Conservation (phyloP, 805 yeast genomes). For the Kodamaea fukazawae region DNA sequence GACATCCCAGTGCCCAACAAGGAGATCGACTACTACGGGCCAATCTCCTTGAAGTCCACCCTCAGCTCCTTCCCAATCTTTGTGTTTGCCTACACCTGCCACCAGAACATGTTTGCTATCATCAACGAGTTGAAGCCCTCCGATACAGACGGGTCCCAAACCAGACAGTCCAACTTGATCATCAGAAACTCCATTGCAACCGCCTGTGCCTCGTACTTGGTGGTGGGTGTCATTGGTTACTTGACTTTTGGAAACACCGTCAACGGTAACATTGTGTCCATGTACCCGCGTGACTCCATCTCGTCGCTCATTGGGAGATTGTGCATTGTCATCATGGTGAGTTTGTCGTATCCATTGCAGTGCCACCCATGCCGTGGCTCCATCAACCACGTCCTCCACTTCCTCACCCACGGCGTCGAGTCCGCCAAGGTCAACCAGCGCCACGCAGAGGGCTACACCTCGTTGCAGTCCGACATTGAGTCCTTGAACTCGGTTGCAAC, state of each 20-base stretch:
- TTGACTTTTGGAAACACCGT: slow-evolving; percentile 67
- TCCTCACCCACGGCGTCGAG: slow-evolving; percentile 37
- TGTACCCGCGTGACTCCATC: slow-evolving; percentile 55
- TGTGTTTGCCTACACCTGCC: slow-evolving; percentile 79
- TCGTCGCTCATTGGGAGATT: slow-evolving; percentile 55
- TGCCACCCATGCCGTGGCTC: slow-evolving; percentile 81
- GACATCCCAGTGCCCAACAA: slow-evolving; percentile 17
- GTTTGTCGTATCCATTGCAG: slow-evolving; percentile 74
- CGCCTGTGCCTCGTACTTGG: slow-evolving; percentile 55
- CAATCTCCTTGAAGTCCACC: slow-evolving; percentile 36
- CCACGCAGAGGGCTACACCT: slow-evolving; percentile 22
- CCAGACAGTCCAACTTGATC: slow-evolving; percentile 48
- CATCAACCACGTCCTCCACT: slow-evolving; percentile 60
- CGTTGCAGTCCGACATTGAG: slow-evolving; percentile 27
- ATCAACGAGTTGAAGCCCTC: slow-evolving; percentile 58
- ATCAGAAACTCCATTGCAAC: slow-evolving; percentile 52
- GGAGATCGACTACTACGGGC: slow-evolving; percentile 35
- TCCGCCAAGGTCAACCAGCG: slow-evolving; percentile 19
- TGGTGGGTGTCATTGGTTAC: slow-evolving; percentile 70
- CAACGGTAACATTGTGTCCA: slow-evolving; percentile 64
- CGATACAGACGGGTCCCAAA: slow-evolving; percentile 36
- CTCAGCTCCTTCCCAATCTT: slow-evolving; percentile 69
- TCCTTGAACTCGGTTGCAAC: slow-evolving; percentile 17
- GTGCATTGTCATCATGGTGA: slow-evolving; percentile 66
- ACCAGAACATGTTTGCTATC: slow-evolving; percentile 76